phyloP scores from a whole-genome alignment of 2,329 filamentous ascomycete genomes.

The Penicillium sp. region DNA sequence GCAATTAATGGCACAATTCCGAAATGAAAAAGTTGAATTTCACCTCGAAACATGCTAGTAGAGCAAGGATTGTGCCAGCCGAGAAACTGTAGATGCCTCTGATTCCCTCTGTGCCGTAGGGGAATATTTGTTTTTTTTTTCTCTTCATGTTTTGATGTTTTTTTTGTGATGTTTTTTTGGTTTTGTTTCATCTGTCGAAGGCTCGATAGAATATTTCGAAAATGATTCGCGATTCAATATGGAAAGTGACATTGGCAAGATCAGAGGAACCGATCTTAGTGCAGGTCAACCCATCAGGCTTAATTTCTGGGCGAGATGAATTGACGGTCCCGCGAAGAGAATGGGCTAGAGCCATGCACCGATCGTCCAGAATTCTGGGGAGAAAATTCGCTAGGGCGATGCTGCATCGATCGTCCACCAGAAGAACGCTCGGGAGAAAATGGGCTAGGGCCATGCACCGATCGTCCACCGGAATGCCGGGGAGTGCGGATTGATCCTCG shows the following conservation, averaged over 20 bases:
- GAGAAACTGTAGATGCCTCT: neutral
- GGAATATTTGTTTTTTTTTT: too few species aligned
- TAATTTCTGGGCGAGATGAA: neutral
- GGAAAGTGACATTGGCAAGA: too few species aligned
- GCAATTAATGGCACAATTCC: neutral
- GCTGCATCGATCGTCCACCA: neutral
- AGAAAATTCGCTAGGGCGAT: neutral
- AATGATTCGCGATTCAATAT: neutral
- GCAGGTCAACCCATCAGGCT: neutral
- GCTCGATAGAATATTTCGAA: neutral
- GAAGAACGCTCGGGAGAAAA: neutral
- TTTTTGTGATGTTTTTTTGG: neutral
- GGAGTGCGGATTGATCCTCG: neutral
- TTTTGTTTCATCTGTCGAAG: neutral
- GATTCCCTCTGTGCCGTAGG: too few species aligned
- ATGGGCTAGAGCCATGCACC: neutral
- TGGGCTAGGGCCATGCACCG: neutral
- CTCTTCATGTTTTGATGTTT: neutral
- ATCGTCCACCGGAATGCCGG: neutral
- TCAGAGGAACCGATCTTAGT: too few species aligned
- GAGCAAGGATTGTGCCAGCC: neutral
- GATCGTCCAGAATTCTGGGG: neutral
- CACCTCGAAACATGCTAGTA: neutral
- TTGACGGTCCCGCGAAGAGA: neutral
- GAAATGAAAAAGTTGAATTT: neutral